Evolutionary conservation across 192 early-diverging fungal species (phyloP), one percentile per base, ranked within the genome.

Genomic region (Backusella mclennaniae): DNA sequence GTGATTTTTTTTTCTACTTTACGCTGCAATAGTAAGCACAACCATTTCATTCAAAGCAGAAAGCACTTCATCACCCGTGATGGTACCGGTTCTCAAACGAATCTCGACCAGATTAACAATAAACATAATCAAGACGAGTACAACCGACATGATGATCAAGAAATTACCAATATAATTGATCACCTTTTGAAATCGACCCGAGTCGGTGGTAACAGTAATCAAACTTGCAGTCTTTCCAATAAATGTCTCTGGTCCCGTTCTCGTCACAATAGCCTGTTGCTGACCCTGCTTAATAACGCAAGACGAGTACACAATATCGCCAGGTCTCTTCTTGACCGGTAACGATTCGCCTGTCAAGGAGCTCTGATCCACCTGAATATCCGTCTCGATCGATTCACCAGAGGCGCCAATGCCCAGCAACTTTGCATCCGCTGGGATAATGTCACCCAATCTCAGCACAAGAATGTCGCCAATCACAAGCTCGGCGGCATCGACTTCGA

Each of bases 91-190:
- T 46, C 14, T 67, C 35, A 83, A 35, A 35, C 77, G 79, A 12
- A 71, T 71, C 14, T 66, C 74, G 29, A 81, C 68, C 17, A 85
- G 14, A 35, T 77, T 68, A 38, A 74, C 49, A 14, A 88, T 77
- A 73, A 91, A 87, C 49, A 93, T 87, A 56, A 92, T 82, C 26
- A 86, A 49, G 17, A 87, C 86, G 11, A 89, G 78, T n/a, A 84
- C 49, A 3, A 87, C 67, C 0, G 86, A 88, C 67, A 92, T 85
- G 63, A 92, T 69, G 71, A 94, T 87, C 35, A 94, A 79, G 69
- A 93, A 94, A 83, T 94, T 92, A 38, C 93, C 93, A 76, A 94
- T 94, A 44, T 83, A 77, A 77, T 87, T 87, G 81, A 94, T 92
- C 66, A 93, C 84, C 73, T 92, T 92, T 77, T 94, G 93, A 81